Evolutionary conservation across 2,329 filamentous ascomycete genomes (phyloP), one percentile per base, ranked within the genome.

Genomic region (Cladosporium phlei): DNA sequence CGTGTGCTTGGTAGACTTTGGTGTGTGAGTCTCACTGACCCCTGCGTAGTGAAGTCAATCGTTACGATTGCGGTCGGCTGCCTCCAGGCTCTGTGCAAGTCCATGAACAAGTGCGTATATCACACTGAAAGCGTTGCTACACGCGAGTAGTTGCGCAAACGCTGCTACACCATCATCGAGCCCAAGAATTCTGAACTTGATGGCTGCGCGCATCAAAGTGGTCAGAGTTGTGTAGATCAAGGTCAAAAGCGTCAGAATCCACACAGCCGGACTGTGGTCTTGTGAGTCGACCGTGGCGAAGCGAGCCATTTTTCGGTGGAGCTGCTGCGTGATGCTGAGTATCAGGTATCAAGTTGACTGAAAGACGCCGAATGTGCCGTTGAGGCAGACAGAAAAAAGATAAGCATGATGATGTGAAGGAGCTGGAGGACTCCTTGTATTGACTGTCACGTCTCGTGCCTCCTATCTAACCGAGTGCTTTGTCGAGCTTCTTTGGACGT

Each of bases 221-320:
- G 38, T 40, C 38, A 40, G 16, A 3, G 38, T 30, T 2, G 38
- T 40, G 16, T 40, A 40, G n/a, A 27, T 21, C 25, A 40, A 12
- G 11, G 30, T 5, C 8, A 40, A 14, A 25, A 40, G 17, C 4
- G 25, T 16, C 11, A 30, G 7, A 3, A 40, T 40, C 38, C 38
- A 32, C n/a, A 25, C 4, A 19, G 38, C 17, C 9, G 20, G 17
- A 10, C 27, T 42, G 2, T 32, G 20, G 11, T 42, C 27, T 1
- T n/a, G 27, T 0, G n/a, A 10, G n/a, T 32, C 12, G 20, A 4
- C 14, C 19, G 25, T 4, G 1, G 35, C 35, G 10, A 38, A 38
- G 14, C 35, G 35, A 38, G 35, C 16, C 35, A 38, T 38, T n/a
- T n/a, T n/a, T n/a, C n/a, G n/a, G n/a, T n/a, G n/a, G n/a, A n/a